These are phyloP conservation scores for Bipolaris zeicola DNA, from an alignment of 2,329 filamentous ascomycete genomes.

Conservation along the genomic window DNA sequence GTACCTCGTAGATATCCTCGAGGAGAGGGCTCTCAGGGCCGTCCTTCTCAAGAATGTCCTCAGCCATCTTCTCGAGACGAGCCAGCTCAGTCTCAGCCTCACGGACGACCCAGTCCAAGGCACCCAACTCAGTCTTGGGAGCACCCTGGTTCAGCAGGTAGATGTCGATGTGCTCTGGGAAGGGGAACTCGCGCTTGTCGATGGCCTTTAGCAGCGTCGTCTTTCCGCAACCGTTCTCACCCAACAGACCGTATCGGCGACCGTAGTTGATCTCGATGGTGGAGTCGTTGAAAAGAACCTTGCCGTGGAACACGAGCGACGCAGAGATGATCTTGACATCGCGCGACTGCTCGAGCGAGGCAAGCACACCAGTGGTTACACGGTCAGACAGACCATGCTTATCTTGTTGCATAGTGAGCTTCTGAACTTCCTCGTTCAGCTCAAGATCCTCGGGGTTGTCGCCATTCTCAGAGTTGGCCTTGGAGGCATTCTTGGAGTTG, in stretches of 20 bases:
- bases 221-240: conserved; percentile 99
- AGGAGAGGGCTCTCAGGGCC: conserved; percentile 89
- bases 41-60: conserved; percentile 87
- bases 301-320: conserved; percentile 96
- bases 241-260: conserved; percentile 90
- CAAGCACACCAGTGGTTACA: conserved; percentile 95
- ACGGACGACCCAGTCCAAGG: conserved; percentile 94
- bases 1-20: conserved; percentile 93
- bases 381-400: conserved; percentile 95
- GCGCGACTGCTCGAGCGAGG: conserved; percentile 81
- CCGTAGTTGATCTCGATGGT: conserved; percentile 92
- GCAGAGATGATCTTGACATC: conserved; percentile 97
- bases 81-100: conserved; percentile 94
- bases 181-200: conserved; percentile 88
- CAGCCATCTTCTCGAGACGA: conserved; percentile 83
- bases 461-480: conserved; percentile 70
- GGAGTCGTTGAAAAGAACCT: conserved; percentile 91
- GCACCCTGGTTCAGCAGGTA: conserved; percentile 98
- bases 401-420: conserved; percentile 90
- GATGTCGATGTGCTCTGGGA: conserved; percentile 96
- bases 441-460: conserved; percentile 71
- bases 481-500: conserved; percentile 65
- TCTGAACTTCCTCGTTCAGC: conserved; percentile 78
- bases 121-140: conserved; percentile 83
- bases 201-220: conserved; percentile 97